phyloP scores from a whole-genome alignment of 257 asterid genomes.

The Vinca minor region DNA sequence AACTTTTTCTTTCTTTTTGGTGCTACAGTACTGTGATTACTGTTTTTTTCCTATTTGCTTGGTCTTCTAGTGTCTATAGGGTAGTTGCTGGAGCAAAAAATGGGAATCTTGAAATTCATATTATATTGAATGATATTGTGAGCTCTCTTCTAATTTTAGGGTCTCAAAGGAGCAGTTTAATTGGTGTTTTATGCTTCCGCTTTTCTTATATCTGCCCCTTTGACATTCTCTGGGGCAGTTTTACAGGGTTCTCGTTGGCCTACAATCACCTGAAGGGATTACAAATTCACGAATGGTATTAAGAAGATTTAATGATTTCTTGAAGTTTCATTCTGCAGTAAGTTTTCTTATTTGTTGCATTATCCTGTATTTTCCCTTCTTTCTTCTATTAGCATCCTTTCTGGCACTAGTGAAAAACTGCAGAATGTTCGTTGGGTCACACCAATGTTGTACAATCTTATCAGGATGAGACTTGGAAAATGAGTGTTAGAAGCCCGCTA shows the following conservation, averaged over 20 bases:
- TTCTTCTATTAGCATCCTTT: not conserved
- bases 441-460: not conserved
- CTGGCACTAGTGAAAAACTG: not conserved
- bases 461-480: not conserved
- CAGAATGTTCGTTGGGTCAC: not conserved
- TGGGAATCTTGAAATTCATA: not conserved
- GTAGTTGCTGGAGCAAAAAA: not conserved
- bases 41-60: not conserved
- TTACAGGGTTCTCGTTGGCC: constrained; percentile 90
- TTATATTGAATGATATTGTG: not conserved
- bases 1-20: too few species aligned
- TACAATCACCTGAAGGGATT: constrained; percentile 87
- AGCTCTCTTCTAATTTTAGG: not conserved
- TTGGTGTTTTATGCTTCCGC: not conserved
- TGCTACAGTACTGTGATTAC: not conserved
- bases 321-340: constrained; percentile 86
- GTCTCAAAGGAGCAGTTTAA: not conserved
- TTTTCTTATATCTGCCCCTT: constrained; percentile 3
- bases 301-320: constrained; percentile 91
- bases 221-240: constrained; percentile 63
- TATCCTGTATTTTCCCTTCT: not conserved
- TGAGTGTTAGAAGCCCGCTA: not conserved
- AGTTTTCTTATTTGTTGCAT: too few species aligned
- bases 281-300: constrained; percentile 71
- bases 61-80: not conserved